Conservation (phyloP, 805 yeast genomes). For the Priceomyces haplophilus region DNA sequence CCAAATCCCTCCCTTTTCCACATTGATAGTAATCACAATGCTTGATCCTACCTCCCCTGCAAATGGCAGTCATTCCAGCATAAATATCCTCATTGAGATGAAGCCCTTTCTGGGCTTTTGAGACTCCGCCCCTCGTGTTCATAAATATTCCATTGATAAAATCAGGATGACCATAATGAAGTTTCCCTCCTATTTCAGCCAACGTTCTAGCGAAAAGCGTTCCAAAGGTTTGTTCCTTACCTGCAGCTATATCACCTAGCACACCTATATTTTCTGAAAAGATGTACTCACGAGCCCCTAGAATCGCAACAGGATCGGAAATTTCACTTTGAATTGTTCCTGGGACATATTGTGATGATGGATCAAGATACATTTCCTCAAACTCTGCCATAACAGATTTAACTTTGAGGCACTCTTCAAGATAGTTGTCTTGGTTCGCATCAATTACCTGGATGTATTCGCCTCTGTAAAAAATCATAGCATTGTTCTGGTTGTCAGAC, state of each 20-base stretch:
- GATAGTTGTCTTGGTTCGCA: slow-evolving; percentile 93
- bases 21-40: slow-evolving; percentile 96
- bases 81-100: slow-evolving; percentile 93
- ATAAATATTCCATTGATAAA: slow-evolving; percentile 85
- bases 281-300: slow-evolving; percentile 93
- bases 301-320: slow-evolving; percentile 66
- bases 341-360: slow-evolving; percentile 58
- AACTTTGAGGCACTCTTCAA: slow-evolving; percentile 91
- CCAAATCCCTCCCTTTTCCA: slow-evolving; percentile 94
- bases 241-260: slow-evolving; percentile 94
- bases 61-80: slow-evolving; percentile 88
- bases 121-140: slow-evolving; percentile 94
- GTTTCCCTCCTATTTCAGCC: slow-evolving; percentile 90
- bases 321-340: slow-evolving; percentile 27
- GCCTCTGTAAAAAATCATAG: slow-evolving; percentile 84
- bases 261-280: slow-evolving; percentile 92
- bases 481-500: slow-evolving; percentile 90
- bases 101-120: slow-evolving; percentile 91
- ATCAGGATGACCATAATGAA: slow-evolving; percentile 97
- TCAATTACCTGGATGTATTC: slow-evolving; percentile 93
- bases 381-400: slow-evolving; percentile 86
- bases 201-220: slow-evolving; percentile 90
- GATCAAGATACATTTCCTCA: slow-evolving; percentile 64
- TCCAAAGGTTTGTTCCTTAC: slow-evolving; percentile 96
- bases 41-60: slow-evolving; percentile 90